Conservation (phyloP, 2,329 filamentous ascomycete species). For the Podosphaera fusca region DNA sequence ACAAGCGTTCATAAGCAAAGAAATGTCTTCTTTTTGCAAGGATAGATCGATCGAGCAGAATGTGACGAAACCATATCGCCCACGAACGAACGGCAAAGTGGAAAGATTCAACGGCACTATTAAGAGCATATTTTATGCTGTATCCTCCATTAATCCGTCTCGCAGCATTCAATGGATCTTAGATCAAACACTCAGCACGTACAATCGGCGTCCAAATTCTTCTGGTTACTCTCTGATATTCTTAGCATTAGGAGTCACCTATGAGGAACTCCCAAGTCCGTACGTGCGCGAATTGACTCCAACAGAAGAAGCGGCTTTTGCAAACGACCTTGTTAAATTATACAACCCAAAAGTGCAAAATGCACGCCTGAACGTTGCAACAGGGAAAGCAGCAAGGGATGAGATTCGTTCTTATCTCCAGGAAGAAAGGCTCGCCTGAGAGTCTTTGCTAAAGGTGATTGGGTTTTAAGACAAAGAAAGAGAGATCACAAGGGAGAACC, state of each 20-base stretch:
- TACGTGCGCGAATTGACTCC: neutral
- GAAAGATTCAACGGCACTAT: slow-evolving; percentile 1
- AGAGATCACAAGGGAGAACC: too few relatives aligned
- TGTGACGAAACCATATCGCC: neutral
- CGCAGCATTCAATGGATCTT: slow-evolving; percentile 1
- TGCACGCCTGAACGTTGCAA: neutral
- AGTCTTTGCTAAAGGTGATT: too few relatives aligned
- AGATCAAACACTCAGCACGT: neutral
- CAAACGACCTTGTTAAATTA: neutral
- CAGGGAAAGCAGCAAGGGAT: neutral
- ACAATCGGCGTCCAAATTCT: neutral
- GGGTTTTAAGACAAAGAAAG: too few relatives aligned
- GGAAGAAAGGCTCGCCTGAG: too few relatives aligned
- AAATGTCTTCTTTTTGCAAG: neutral
- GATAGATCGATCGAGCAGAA: neutral
- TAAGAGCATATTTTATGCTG: neutral
- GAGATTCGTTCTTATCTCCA: neutral
- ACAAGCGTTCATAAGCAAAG: neutral
- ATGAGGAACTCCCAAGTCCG: neutral
- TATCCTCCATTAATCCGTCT: neutral
- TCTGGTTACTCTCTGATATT: neutral
- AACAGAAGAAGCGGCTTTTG: neutral
- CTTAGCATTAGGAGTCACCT: neutral
- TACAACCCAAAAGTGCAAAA: neutral
- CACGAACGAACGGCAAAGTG: neutral